Conservation (phyloP, 768 basidiomycete species). For the Mrakia blollopis region DNA sequence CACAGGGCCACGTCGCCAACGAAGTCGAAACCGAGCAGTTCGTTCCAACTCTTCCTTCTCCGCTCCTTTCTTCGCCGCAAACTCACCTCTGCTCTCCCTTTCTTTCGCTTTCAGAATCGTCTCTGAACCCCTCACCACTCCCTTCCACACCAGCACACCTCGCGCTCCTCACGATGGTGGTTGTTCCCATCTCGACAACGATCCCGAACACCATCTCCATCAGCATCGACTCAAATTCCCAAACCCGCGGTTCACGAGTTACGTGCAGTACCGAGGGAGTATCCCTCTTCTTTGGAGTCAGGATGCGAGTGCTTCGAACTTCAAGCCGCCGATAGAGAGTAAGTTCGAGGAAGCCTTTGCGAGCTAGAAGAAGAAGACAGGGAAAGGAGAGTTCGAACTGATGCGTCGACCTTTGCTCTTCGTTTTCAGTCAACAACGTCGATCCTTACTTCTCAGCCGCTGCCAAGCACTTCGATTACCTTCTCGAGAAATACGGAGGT, state of each 20-base stretch:
- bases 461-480: constrained; percentile 83
- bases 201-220: neutral
- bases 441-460: constrained; percentile 95
- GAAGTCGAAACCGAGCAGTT: constrained; percentile 95
- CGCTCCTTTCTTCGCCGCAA: neutral
- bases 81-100: neutral
- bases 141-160: constrained; percentile 69
- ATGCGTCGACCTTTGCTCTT: neutral
- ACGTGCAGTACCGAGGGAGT: constrained; percentile 68
- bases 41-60: neutral
- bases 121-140: constrained; percentile 78
- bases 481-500: constrained; percentile 81
- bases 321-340: constrained; percentile 95
- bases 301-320: constrained; percentile 81
- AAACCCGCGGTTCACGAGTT: constrained; percentile 82
- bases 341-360: constrained; percentile 42
- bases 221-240: constrained; percentile 20
- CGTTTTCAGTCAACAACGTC: constrained; percentile 67
- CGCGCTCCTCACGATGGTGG: constrained; percentile 32
- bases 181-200: neutral
- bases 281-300: constrained; percentile 98
- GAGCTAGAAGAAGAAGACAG: neutral
- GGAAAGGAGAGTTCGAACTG: neutral
- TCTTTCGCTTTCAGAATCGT: constrained; percentile 54
- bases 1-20: constrained; percentile 92